phyloP scores from a whole-genome alignment of 805 yeast genomes.

The Pichia deserticola region DNA sequence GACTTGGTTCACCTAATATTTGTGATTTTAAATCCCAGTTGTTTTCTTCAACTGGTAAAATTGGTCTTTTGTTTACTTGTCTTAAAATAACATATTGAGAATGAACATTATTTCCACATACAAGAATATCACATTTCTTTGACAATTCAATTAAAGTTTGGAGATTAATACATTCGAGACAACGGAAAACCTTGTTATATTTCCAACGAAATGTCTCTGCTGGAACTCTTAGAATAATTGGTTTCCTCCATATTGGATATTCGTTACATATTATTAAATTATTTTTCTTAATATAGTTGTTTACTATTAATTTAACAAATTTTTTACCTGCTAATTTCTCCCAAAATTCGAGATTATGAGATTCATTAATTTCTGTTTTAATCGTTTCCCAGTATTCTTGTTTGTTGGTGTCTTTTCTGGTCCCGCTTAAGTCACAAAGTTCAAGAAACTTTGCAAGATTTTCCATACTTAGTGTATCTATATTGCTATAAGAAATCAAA shows the following conservation, averaged over 20 bases:
- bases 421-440: slow-evolving; percentile 1
- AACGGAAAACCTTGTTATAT: neutral
- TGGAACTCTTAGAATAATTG: neutral
- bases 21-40: neutral
- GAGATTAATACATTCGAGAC: slow-evolving; percentile 2
- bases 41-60: neutral
- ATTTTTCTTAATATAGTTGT: slow-evolving; percentile 1
- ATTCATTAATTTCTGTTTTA: neutral
- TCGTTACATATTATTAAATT: neutral
- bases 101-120: neutral
- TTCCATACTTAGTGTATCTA: neutral
- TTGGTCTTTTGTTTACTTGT: neutral
- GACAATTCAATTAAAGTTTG: neutral
- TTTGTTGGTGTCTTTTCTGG: slow-evolving; percentile 3
- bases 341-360: slow-evolving; percentile 1
- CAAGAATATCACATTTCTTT: slow-evolving; percentile 3
- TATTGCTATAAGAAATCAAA: neutral
- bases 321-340: neutral
- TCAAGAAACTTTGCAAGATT: neutral
- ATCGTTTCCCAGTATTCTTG: slow-evolving; percentile 1
- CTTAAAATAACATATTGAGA: neutral
- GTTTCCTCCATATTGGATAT: slow-evolving; percentile 7
- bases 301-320: slow-evolving; percentile 1
- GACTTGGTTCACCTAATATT: neutral
- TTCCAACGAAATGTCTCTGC: slow-evolving; percentile 4